These are phyloP conservation scores for Collariella sp. DNA, from an alignment of 495 filamentous ascomycete genomes.

Conservation along the genomic window DNA sequence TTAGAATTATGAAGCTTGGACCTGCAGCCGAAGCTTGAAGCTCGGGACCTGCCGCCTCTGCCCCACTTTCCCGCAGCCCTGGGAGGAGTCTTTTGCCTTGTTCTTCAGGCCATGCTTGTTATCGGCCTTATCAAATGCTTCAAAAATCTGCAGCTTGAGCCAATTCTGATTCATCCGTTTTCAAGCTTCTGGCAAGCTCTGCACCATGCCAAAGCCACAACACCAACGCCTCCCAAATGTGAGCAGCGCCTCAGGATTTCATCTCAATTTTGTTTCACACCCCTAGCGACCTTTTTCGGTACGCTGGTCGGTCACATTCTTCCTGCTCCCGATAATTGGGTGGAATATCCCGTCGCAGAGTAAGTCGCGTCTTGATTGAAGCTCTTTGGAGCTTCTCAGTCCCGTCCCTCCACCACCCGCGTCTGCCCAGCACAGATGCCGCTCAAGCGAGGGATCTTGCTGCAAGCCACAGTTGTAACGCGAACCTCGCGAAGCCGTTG, in stretches of 20 bases:
- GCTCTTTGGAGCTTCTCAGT: not conserved
- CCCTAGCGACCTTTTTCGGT: not conserved
- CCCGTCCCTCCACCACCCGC: not conserved
- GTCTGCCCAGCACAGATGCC: not conserved
- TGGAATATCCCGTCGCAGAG: slow-evolving; percentile 18
- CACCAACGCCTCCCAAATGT: slow-evolving; percentile 1
- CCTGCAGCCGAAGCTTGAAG: not conserved
- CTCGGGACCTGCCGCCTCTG: not conserved
- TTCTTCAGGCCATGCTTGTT: not conserved
- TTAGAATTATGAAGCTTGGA: too few species aligned
- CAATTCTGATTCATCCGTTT: not conserved
- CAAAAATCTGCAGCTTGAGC: not conserved
- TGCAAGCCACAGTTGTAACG: not conserved
- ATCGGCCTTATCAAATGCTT: not conserved
- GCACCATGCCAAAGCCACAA: not conserved
- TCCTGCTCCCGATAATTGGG: slow-evolving; percentile 4
- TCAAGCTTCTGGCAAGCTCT: slow-evolving; percentile 6
- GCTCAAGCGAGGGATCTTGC: not conserved
- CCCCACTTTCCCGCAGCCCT: not conserved
- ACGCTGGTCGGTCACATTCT: slow-evolving; percentile 7
- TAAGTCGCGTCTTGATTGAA: slow-evolving; percentile 13
- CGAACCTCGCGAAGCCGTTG: not conserved
- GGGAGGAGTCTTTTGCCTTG: not conserved
- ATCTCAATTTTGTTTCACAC: not conserved
- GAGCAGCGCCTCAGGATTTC: not conserved